Percentiles rank a stretch among this genome's conserved stretches.
Conservation (phyloP, 1,284 basidiomycete species). For the Apiotrichum siamense region DNA sequence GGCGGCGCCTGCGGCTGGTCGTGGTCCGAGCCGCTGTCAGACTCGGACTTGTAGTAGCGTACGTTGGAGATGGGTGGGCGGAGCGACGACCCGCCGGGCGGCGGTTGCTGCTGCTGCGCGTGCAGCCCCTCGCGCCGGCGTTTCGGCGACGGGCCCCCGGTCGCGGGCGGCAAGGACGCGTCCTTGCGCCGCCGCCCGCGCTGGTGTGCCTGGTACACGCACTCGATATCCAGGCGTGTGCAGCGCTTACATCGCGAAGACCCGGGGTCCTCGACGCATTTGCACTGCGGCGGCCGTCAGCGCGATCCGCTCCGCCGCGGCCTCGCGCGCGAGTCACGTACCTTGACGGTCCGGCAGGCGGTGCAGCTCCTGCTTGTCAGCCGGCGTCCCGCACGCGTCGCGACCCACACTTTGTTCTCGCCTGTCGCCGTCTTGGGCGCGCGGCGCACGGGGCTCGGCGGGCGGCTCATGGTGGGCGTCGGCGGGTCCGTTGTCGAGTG, state of each 20-base stretch:
- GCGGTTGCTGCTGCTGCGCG: no score
- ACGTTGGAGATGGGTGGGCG: neutral
- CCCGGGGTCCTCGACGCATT: slow-evolving; percentile 13
- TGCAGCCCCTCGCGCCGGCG: neutral
- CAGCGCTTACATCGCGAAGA: slow-evolving; percentile 17
- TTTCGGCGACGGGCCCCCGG: no score
- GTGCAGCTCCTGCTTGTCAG: slow-evolving; percentile 15
- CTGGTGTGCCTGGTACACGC: slow-evolving; percentile 19
- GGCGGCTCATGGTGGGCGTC: no score
- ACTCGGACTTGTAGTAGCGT: neutral
- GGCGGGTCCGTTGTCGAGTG: no score
- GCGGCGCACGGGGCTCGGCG: neutral
- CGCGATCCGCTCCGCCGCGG: neutral
- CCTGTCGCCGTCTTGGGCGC: slow-evolving; percentile 7
- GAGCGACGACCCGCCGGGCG: neutral
- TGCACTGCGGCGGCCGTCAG: slow-evolving; percentile 11
- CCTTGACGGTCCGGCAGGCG: slow-evolving; percentile 15
- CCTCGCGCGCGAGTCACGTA: neutral
- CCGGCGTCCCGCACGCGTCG: no score
- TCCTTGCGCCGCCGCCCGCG: slow-evolving; percentile 16
- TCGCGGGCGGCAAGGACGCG: neutral
- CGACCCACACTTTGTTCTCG: slow-evolving; percentile 9
- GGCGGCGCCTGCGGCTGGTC: slow-evolving; percentile 3
- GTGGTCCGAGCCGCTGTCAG: slow-evolving; percentile 1
- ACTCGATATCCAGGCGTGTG: slow-evolving; percentile 14